Conservation (phyloP, 148 eudicot species). For the Fagopyrum homotropicum region DNA sequence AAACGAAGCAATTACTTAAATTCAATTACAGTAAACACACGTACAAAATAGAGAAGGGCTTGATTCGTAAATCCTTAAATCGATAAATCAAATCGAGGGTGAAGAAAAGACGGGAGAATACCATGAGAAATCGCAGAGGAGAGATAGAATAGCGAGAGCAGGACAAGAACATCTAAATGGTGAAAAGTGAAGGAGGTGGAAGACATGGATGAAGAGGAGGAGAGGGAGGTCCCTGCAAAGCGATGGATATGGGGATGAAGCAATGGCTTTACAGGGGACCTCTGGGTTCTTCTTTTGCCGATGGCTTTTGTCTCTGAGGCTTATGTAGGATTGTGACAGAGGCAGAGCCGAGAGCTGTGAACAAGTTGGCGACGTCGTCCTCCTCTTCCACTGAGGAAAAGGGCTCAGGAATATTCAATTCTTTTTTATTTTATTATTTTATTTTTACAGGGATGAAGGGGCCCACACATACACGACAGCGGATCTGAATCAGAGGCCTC, state of each 20-base stretch:
- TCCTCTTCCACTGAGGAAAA: background rate
- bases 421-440: background rate
- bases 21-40: background rate
- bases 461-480: background rate
- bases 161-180: background rate
- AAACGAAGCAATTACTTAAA: too few species aligned
- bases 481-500: slow-evolving; percentile 14
- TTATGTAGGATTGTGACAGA: background rate
- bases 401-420: background rate
- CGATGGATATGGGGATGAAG: background rate
- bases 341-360: background rate
- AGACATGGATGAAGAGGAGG: background rate
- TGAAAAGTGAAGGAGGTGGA: background rate
- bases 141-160: background rate
- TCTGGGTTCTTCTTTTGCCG: background rate
- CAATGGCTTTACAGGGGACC: slow-evolving; percentile 8
- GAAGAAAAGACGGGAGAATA: background rate
- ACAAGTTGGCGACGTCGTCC: background rate
- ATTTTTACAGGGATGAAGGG: background rate
- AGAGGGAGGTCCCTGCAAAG: slow-evolving; percentile 7
- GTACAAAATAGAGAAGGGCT: background rate
- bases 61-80: background rate
- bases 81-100: background rate
- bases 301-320: background rate
- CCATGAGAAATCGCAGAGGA: slow-evolving; percentile 10